Evolutionary conservation across 768 basidiomycete genomes (phyloP), one percentile per base, ranked within the genome.

Genomic region (Boletus insuetus): DNA sequence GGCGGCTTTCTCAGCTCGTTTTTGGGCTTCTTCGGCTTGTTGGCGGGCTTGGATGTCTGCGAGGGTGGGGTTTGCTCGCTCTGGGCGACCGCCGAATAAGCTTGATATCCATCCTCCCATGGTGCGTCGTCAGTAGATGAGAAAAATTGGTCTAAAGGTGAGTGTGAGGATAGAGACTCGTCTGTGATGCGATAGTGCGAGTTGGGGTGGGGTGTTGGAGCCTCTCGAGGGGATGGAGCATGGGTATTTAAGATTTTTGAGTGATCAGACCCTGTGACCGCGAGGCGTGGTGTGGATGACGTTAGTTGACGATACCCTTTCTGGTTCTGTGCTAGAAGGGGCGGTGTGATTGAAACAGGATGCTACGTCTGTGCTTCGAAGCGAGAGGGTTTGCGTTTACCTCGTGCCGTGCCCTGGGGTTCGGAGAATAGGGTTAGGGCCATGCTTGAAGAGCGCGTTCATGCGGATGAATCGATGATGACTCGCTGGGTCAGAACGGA

Each of bases 71-170:
- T 61, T 65, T 19, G 24, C 20, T 0, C 2, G 6, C 6, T 53
- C 49, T 10, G 64, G 64, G 3, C 49, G 32, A 9, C 49, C 3
- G 9, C 60, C 59, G 13, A 61, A 51, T 16, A 40, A 20, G 4
- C 13, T 26, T 2, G 62, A 61, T 9, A 64, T 3, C 8, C 19
- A 22, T 1, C 20, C n/a, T 2, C 62, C 62, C 62, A 64, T 64
- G 16, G 14, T 14, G 46, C 14, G 34, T 35, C 34, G 34, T 35
- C 34, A 1, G 3, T 14, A 35, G 13, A 35, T 35, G 17, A 16
- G 38, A 0, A 38, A 38, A 7, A n/a, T 17, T 35, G 16, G 16
- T 37, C 35, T 37, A 4, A 37, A 7, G 16, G 34, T 32, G 5
- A 10, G 20, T 37, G 43, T 22, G 24, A 22, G n/a, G 56, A 13